Evolutionary conservation across 257 asterid genomes (phyloP).

Genomic region (Hygrophila difformis): DNA sequence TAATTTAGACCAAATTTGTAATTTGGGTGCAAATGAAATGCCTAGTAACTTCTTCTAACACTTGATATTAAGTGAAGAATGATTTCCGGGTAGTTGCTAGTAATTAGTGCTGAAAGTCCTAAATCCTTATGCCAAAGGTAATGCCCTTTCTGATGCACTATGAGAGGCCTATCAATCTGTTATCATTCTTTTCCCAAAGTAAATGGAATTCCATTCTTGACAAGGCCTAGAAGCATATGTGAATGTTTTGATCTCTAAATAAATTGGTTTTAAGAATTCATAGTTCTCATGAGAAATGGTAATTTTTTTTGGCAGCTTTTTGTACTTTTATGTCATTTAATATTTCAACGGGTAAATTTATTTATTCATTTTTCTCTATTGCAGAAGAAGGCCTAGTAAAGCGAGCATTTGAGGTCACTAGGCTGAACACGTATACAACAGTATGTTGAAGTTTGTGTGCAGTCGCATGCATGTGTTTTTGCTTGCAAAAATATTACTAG

Average conservation of each 20-base stretch:
- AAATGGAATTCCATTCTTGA: too few species aligned
- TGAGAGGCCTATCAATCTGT: too few species aligned
- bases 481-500: background rate
- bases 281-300: background rate
- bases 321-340: background rate
- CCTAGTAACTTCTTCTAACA: too few species aligned
- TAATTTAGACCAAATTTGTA: background rate
- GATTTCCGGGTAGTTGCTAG: too few species aligned
- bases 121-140: too few species aligned
- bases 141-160: too few species aligned
- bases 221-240: background rate
- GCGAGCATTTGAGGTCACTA: slow-evolving; percentile 88
- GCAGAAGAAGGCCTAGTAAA: slow-evolving; percentile 80
- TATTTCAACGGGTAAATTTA: background rate
- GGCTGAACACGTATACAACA: slow-evolving; percentile 93
- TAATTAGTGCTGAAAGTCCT: too few species aligned
- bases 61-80: too few species aligned
- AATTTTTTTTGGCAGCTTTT: background rate
- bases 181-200: too few species aligned
- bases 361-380: too few species aligned
- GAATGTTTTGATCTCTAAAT: background rate
- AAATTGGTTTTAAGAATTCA: background rate
- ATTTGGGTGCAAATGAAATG: background rate
- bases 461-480: slow-evolving; percentile 4
- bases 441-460: slow-evolving; percentile 21